phyloP scores from a whole-genome alignment of 192 early-diverging fungal species.

The Pilobolus umbonatus region DNA sequence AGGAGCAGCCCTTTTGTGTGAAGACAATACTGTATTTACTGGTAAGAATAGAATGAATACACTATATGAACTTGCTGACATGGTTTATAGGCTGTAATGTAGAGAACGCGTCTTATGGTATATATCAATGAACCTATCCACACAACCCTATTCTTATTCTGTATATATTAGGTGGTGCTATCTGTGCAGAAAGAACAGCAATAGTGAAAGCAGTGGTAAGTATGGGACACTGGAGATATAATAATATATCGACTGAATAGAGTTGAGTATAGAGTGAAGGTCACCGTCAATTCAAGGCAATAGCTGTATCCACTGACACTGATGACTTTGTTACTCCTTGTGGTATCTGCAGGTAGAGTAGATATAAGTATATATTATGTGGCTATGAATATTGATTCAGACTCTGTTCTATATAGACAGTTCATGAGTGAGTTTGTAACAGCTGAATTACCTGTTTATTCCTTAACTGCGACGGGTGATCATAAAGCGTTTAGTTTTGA shows the following conservation, averaged over 20 bases:
- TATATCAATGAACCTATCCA: not conserved
- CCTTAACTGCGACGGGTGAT: slow-evolving; percentile 50
- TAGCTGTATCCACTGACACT: slow-evolving; percentile 72
- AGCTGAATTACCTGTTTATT: slow-evolving; percentile 54
- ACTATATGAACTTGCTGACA: not conserved
- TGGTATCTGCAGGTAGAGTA: slow-evolving; percentile 36
- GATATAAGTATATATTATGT: not conserved
- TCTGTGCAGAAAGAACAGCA: slow-evolving; percentile 90
- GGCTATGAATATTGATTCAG: not conserved
- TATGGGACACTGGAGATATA: not conserved
- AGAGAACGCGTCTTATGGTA: slow-evolving; percentile 85
- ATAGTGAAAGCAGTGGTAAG: slow-evolving; percentile 84
- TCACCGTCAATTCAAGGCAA: slow-evolving; percentile 62
- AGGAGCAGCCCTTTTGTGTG: slow-evolving; percentile 74
- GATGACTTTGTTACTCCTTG: slow-evolving; percentile 45
- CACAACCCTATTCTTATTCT: not conserved
- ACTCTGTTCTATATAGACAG: slow-evolving; percentile 45
- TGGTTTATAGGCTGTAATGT: slow-evolving; percentile 67
- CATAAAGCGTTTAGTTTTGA: slow-evolving; percentile 44
- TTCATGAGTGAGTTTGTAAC: slow-evolving; percentile 78
- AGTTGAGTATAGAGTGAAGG: slow-evolving; percentile 60
- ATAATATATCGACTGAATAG: not conserved
- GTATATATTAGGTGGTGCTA: slow-evolving; percentile 54
- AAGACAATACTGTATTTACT: slow-evolving; percentile 55
- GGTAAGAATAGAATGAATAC: slow-evolving; percentile 30